Conservation (phyloP, 306 rosid genomes). For the Vigna angularis region DNA sequence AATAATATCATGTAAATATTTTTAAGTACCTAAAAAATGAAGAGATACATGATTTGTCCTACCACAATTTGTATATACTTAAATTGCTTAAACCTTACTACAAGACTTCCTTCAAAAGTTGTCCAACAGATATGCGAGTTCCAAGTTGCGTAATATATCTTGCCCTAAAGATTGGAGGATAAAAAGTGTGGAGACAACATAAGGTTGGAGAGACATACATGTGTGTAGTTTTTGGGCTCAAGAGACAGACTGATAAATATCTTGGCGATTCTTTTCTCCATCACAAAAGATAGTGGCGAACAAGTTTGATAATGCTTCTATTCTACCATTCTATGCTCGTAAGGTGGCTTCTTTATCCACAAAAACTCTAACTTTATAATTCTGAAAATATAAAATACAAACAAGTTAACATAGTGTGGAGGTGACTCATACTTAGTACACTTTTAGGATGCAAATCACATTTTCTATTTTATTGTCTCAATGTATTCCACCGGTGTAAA, state of each 20-base stretch:
- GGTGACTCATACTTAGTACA: not conserved
- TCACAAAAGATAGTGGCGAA: not conserved
- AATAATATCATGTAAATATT: too few relatives aligned
- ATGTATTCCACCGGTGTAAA: too few relatives aligned
- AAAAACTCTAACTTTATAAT: not conserved
- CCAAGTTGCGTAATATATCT: not conserved
- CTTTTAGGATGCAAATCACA: too few relatives aligned
- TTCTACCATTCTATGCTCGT: not conserved
- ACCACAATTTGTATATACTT: too few relatives aligned
- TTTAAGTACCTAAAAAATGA: too few relatives aligned
- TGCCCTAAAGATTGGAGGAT: conserved; percentile 28
- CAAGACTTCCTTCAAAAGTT: too few relatives aligned
- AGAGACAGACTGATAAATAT: not conserved
- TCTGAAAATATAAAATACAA: too few relatives aligned
- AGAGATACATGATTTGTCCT: too few relatives aligned
- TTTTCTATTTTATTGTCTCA: too few relatives aligned
- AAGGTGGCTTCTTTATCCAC: conserved; percentile 8
- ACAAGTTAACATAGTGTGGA: not conserved
- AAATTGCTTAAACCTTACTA: too few relatives aligned
- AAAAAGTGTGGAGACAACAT: conserved; percentile 4
- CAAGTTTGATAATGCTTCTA: not conserved
- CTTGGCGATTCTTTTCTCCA: conserved; percentile 32
- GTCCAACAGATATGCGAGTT: too few relatives aligned
- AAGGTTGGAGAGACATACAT: not conserved
- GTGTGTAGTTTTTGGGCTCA: conserved; percentile 1